Base-by-base conservation (phyloP, 352 stramenopile species). In the Globisporangium iwayamae region DNA sequence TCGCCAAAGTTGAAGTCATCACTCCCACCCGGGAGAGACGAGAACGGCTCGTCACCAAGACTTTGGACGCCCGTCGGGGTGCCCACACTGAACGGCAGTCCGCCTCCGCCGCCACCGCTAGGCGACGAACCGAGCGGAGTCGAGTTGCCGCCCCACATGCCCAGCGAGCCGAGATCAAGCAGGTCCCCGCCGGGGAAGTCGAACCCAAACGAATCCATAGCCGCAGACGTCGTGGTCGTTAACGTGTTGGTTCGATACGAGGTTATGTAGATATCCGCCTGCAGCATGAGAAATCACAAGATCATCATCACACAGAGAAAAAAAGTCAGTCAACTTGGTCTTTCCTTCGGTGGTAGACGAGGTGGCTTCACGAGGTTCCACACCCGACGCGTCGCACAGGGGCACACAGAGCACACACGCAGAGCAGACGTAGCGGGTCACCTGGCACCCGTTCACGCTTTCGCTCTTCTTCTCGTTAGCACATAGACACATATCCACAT, bases 181-280 rank as follows among this genome's bases (percentile, higher is more conserved):
- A 92, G 72, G 58, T 94, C 83, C 54, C 81, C 74, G 30, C 81
- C 80, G 38, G 72, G 67, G 63, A 94, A 92, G 67, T 94, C 85
- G 66, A 94, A 94, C 52, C 85, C 83, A 65, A 94, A 91, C 39
- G 85, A 94, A 71, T 94, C 85, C 85, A 94, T 94, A 9, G 55
- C 25, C 22, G 56, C 8, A 41, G 43, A 48, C 53, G 51, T 65
- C 32, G 46, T 56, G 50, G 50, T 56, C 50, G 50, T 41, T n/a
- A 41, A 39, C 30, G 14, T 39, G 22, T 38, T 56, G 50, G 13
- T 38, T 20, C 10, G 50, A 55, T 56, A 22, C 28, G 28, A 39
- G 28, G 14, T 38, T n/a, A 28, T 34, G 28, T 56, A 22, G 50
- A 41, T 56, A 56, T 56, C 28, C 50, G 50, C 9, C 50, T 56